A percentile compares a stretch with the other conserved stretches of the same genome.
phyloP scores from a whole-genome alignment of 352 stramenopile genomes.

The Pythium myriotylum region DNA sequence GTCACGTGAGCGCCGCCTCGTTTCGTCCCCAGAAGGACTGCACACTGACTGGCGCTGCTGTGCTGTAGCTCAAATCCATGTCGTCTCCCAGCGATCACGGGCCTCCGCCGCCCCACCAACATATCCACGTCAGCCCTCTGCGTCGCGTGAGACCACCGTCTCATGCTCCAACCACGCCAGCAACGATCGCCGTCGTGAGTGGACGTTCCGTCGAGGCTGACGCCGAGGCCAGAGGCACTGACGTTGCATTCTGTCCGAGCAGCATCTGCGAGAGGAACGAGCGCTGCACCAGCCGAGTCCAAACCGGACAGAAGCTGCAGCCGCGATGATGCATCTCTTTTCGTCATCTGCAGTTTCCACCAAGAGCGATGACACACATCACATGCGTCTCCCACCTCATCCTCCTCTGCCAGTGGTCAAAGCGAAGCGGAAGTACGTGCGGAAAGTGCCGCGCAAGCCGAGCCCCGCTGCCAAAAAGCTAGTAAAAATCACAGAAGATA shows the following conservation, averaged over 20 bases:
- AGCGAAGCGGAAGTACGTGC: slow-evolving; percentile 65
- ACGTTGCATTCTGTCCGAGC: not conserved
- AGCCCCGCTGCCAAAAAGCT: slow-evolving; percentile 49
- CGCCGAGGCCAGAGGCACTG: not conserved
- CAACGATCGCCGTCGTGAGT: slow-evolving; percentile 17
- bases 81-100: slow-evolving; percentile 4
- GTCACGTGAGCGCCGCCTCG: not conserved
- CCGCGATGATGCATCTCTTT: slow-evolving; percentile 82
- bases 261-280: slow-evolving; percentile 20
- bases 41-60: too few relatives aligned
- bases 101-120: slow-evolving; percentile 18
- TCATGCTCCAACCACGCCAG: slow-evolving; percentile 22
- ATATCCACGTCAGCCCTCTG: slow-evolving; percentile 29
- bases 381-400: slow-evolving; percentile 20
- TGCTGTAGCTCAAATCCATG: not conserved
- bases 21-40: too few relatives aligned
- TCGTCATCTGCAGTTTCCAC: slow-evolving; percentile 32
- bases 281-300: slow-evolving; percentile 67
- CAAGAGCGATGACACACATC: slow-evolving; percentile 23
- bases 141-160: slow-evolving; percentile 17
- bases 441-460: slow-evolving; percentile 43
- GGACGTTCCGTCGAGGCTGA: not conserved
- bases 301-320: slow-evolving; percentile 75
- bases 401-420: slow-evolving; percentile 34
- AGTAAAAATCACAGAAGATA: slow-evolving; percentile 29